These are phyloP conservation scores for Pseudoneurospora amorphoporcata DNA, from an alignment of 495 filamentous ascomycete genomes.

Conservation along the genomic window DNA sequence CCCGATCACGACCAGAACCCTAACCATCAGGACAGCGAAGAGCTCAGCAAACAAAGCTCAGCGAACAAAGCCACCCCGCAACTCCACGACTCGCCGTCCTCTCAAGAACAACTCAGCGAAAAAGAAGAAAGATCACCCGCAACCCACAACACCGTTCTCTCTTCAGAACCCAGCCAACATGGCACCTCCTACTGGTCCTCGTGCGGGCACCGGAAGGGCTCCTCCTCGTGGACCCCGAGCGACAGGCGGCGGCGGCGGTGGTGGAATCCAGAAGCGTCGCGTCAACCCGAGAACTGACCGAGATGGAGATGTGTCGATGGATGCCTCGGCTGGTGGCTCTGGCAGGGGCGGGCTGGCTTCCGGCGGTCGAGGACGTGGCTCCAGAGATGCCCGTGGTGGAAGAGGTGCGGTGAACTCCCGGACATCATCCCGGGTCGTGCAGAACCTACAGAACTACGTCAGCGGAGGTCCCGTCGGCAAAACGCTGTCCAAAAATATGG, in stretches of 20 bases:
- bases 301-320: constrained; percentile 82
- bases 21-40: neutral
- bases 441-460: constrained; percentile 12
- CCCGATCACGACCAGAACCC: neutral
- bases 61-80: neutral
- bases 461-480: constrained; percentile 4
- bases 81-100: neutral
- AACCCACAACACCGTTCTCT: neutral
- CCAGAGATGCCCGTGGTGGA: constrained; percentile 1
- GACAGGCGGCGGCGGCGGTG: constrained; percentile 19
- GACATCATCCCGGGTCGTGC: constrained; percentile 8
- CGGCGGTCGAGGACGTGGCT: constrained; percentile 20
- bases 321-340: constrained; percentile 29
- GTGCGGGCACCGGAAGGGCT: constrained; percentile 8
- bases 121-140: neutral
- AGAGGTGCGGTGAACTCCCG: constrained; percentile 5
- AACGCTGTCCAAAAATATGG: constrained; percentile 15
- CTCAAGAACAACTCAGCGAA: neutral
- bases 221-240: neutral
- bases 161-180: constrained; percentile 11
- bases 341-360: constrained; percentile 13
- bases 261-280: constrained; percentile 64
- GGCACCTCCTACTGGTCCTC: constrained; percentile 32
- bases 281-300: constrained; percentile 47
- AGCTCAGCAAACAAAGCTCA: neutral